Evolutionary conservation across 106 monocot genomes (phyloP).

Genomic region (Alisma plantagoaquatica): DNA sequence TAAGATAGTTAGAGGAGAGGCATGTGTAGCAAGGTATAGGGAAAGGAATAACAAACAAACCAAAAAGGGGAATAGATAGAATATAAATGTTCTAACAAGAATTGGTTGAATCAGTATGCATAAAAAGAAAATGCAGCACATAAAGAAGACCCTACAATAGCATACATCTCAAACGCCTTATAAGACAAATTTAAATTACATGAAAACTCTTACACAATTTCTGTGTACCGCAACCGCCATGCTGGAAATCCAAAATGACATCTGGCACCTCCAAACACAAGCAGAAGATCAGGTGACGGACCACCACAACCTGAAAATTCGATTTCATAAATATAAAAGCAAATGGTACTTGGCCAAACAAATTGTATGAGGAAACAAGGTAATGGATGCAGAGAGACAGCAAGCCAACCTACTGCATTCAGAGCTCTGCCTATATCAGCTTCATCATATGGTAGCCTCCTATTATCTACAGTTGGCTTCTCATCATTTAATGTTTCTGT

Average conservation of each 20-base stretch:
- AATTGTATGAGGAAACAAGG: neutral
- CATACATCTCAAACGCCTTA: no score
- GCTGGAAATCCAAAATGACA: constrained; percentile 91
- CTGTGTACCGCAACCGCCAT: constrained; percentile 84
- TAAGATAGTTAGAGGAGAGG: no score
- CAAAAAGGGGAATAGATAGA: no score
- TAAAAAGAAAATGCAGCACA: no score
- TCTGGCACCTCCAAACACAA: constrained; percentile 70
- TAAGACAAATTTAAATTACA: no score
- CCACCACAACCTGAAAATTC: constrained; percentile 43
- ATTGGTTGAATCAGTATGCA: no score
- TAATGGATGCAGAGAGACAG: neutral
- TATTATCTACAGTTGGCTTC: constrained; percentile 2
- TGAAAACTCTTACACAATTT: constrained; percentile 63
- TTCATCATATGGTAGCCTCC: constrained; percentile 36
- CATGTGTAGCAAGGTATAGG: no score
- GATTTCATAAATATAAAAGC: neutral
- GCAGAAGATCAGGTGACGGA: constrained; percentile 71
- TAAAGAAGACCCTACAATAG: no score
- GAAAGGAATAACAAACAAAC: no score
- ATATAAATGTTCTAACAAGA: no score
- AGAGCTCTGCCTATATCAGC: constrained; percentile 50
- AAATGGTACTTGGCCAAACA: neutral
- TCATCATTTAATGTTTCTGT: constrained; percentile 33
- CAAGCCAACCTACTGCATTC: constrained; percentile 42